These are phyloP conservation scores for Talaromyces verruculosus DNA, from an alignment of 2,329 filamentous ascomycete genomes.

Conservation along the genomic window DNA sequence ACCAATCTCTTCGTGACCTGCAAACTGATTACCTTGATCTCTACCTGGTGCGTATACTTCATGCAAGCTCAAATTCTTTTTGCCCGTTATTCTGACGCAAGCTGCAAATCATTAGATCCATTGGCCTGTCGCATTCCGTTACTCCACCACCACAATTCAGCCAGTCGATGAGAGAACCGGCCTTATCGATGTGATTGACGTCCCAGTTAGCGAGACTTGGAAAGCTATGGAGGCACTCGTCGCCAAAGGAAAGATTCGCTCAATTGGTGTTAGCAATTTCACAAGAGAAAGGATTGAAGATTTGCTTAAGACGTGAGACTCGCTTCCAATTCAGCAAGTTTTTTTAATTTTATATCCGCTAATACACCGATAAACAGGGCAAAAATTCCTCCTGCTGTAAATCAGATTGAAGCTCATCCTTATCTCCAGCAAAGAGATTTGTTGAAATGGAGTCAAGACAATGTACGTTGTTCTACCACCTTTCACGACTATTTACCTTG, in stretches of 20 bases:
- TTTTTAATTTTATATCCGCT: background rate
- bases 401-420: background rate
- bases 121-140: background rate
- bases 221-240: background rate
- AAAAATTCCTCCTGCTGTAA: background rate
- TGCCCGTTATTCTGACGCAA: background rate
- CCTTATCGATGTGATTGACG: background rate
- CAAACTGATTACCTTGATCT: constrained; percentile 56
- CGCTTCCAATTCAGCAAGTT: no score
- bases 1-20: constrained; percentile 52
- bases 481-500: background rate
- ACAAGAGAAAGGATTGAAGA: background rate
- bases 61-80: background rate
- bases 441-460: background rate
- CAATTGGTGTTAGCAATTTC: background rate
- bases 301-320: background rate
- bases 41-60: constrained; percentile 30
- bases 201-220: background rate
- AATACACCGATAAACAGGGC: background rate
- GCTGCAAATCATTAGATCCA: background rate
- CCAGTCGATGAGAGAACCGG: background rate
- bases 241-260: background rate
- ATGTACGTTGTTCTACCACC: background rate
- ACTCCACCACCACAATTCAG: background rate
- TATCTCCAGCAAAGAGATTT: background rate